Conservation (phyloP, 2,329 filamentous ascomycete species). For the Xylaria polymorpha region DNA sequence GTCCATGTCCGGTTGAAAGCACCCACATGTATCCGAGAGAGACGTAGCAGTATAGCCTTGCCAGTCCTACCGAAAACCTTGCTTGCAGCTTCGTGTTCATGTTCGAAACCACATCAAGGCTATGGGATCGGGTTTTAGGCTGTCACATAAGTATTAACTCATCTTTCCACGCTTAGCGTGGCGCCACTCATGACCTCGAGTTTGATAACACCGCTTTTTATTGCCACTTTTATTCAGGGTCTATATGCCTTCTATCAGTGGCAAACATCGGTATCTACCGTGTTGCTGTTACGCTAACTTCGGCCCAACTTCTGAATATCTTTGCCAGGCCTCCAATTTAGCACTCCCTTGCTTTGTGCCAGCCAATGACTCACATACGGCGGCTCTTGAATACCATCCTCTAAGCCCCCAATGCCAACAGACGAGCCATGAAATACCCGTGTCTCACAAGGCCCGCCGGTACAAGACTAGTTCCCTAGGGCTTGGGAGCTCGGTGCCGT, state of each 20-base stretch:
- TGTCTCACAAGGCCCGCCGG: slow-evolving; percentile 5
- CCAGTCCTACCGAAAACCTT: slow-evolving; percentile 4
- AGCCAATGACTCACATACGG: neutral
- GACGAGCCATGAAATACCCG: neutral
- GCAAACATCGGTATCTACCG: neutral
- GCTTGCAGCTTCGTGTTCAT: neutral
- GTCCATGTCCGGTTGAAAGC: neutral
- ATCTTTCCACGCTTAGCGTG: neutral
- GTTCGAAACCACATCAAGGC: neutral
- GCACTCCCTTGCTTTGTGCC: slow-evolving; percentile 9
- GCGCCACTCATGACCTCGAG: slow-evolving; percentile 1
- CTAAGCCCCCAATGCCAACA: neutral
- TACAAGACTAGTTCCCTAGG: neutral
- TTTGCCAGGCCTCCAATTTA: neutral
- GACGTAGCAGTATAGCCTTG: neutral
- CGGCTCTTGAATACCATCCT: slow-evolving; percentile 10
- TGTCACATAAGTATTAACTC: slow-evolving; percentile 2
- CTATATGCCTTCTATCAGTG: neutral
- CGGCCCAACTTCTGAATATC: neutral
- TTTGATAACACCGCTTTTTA: neutral
- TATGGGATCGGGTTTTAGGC: neutral
- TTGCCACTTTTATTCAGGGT: neutral
- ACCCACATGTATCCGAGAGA: neutral
- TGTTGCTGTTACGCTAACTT: neutral
- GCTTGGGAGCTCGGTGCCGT: neutral